These are phyloP conservation scores for Penicillium psychrosexuale DNA, from an alignment of 2,329 filamentous ascomycete genomes.

Conservation along the genomic window DNA sequence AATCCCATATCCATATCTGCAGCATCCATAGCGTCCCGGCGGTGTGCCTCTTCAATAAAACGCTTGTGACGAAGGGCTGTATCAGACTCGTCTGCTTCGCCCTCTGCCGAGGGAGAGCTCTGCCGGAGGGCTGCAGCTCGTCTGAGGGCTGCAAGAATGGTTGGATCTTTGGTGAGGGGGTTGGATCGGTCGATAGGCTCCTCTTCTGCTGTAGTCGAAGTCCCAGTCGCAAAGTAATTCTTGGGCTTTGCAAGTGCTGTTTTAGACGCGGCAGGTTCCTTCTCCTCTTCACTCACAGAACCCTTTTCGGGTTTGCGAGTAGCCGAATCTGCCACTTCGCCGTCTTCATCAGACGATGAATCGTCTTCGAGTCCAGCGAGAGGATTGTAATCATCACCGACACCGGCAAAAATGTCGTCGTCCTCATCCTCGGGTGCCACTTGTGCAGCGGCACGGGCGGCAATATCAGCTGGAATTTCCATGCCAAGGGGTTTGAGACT, in stretches of 20 bases:
- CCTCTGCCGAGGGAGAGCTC: slow-evolving; percentile 42
- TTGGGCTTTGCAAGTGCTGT: slow-evolving; percentile 34
- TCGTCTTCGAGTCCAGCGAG: slow-evolving; percentile 53
- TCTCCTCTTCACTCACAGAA: slow-evolving; percentile 2
- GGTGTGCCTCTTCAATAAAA: slow-evolving; percentile 63
- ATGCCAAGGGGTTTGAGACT: slow-evolving; percentile 50
- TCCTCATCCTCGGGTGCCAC: slow-evolving; percentile 46
- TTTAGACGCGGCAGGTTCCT: slow-evolving; percentile 4
- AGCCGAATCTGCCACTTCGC: slow-evolving; percentile 25
- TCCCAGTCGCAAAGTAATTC: slow-evolving; percentile 45
- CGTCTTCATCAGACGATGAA: slow-evolving; percentile 43
- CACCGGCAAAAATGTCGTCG: slow-evolving; percentile 62
- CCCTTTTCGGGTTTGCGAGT: slow-evolving; percentile 6
- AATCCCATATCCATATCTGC: slow-evolving; percentile 95
- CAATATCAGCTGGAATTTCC: slow-evolving; percentile 47
- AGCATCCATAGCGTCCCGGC: slow-evolving; percentile 69
- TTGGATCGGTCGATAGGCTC: slow-evolving; percentile 41
- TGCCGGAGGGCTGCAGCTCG: slow-evolving; percentile 67
- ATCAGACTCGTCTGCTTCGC: slow-evolving; percentile 52
- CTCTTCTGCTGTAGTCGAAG: slow-evolving; percentile 45
- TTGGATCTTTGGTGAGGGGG: slow-evolving; percentile 64
- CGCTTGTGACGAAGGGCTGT: slow-evolving; percentile 67
- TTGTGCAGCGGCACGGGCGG: slow-evolving; percentile 32
- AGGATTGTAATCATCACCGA: slow-evolving; percentile 59
- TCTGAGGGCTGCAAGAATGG: slow-evolving; percentile 78